Evolutionary conservation across 2,329 filamentous ascomycete species (phyloP).

Genomic region (Alternaria arbusti): DNA sequence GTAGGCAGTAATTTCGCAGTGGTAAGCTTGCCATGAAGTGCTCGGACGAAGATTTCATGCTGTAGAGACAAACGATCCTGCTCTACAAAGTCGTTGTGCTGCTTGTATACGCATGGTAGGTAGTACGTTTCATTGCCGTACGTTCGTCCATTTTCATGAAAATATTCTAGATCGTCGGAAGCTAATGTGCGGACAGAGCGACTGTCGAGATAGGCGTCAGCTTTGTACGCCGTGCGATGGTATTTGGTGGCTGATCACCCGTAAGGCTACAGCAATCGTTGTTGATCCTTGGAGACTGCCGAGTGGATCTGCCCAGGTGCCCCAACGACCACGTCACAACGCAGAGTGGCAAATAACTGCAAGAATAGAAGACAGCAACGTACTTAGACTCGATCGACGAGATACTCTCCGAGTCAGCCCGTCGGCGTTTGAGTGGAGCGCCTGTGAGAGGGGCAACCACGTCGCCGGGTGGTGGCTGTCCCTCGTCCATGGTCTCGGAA

Average conservation of each 20-base stretch:
- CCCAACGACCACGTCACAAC: neutral
- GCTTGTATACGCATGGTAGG: slow-evolving; percentile 62
- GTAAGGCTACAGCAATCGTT: neutral
- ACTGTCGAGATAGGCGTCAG: slow-evolving; percentile 23
- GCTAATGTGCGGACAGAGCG: slow-evolving; percentile 47
- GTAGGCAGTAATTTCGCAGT: slow-evolving; percentile 39
- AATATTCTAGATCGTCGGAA: slow-evolving; percentile 60
- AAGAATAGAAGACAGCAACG: slow-evolving; percentile 18
- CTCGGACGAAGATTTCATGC: slow-evolving; percentile 66
- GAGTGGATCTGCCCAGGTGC: neutral
- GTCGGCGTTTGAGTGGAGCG: slow-evolving; percentile 41
- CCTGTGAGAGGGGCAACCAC: slow-evolving; percentile 44
- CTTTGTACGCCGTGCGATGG: neutral
- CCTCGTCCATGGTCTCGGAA: slow-evolving; percentile 47
- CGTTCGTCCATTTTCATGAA: slow-evolving; percentile 65
- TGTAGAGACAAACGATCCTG: slow-evolving; percentile 67
- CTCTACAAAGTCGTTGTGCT: slow-evolving; percentile 61
- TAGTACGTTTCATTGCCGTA: slow-evolving; percentile 68
- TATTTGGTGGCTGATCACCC: neutral
- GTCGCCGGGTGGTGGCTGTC: slow-evolving; percentile 46
- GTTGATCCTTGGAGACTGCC: neutral
- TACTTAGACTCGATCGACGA: slow-evolving; percentile 44
- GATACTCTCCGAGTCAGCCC: slow-evolving; percentile 42
- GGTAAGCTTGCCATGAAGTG: slow-evolving; percentile 45
- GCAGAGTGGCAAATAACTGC: neutral